Base-by-base conservation (phyloP, 495 filamentous ascomycete genomes). In the Hypoxylon subgilvum region DNA sequence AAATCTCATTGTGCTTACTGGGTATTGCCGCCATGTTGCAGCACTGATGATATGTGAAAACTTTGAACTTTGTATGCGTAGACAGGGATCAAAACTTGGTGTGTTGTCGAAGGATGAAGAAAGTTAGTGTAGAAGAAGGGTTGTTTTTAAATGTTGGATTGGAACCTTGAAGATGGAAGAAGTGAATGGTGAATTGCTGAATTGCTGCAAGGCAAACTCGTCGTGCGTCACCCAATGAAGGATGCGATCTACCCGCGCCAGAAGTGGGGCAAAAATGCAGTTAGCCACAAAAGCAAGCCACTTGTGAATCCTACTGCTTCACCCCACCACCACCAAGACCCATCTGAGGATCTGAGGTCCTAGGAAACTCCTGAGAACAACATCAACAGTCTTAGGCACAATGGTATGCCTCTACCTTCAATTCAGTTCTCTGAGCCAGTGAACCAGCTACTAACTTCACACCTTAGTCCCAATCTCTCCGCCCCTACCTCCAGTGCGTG, bases 401-500 rank as follows among this genome's bases (percentile, higher is more conserved):
- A n/a, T n/a, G n/a, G n/a, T n/a, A n/a, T n/a, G n/a, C n/a, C n/a
- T n/a, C n/a, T n/a, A n/a, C n/a, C n/a, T n/a, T n/a, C n/a, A n/a
- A n/a, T n/a, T n/a, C n/a, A n/a, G n/a, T n/a, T n/a, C n/a, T n/a
- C n/a, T n/a, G n/a, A n/a, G n/a, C n/a, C n/a, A n/a, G n/a, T n/a
- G n/a, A n/a, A n/a, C n/a, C n/a, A n/a, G n/a, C n/a, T n/a, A 9
- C 62, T 67, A 45, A 60, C 46, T 23, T 18, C 12, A n/a, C n/a
- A 19, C 23, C 25, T n/a, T 58, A 96, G 94, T 97, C 94, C 67
- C 94, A 97, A 90, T 97, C 93, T 54, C 84, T 98, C 66, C 90
- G 95, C 42, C 95, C 94, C 4, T 99, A 99, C 71, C 90, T 97
- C 52, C 92, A 95, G 78, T 92, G 90, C 74, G 92, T 97, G 57